A percentile compares a stretch with the other conserved stretches of the same genome.
phyloP scores from a whole-genome alignment of 768 basidiomycete genomes.

The Trametes villosa region DNA sequence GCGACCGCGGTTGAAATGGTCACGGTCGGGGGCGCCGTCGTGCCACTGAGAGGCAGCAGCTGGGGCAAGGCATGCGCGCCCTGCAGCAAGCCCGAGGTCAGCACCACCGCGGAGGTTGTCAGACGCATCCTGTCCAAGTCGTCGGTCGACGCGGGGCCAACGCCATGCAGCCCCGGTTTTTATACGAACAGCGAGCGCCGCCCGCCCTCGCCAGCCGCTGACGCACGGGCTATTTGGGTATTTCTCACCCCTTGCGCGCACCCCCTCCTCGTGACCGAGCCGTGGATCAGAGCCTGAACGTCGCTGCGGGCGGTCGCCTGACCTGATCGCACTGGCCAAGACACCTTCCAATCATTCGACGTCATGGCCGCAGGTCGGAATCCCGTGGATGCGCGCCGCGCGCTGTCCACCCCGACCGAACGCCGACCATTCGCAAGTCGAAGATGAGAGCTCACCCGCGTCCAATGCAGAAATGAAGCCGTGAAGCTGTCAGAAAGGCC shows the following conservation, averaged over 20 bases:
- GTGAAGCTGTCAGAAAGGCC: neutral
- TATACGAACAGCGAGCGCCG: conserved; percentile 1
- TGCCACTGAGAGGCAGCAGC: conserved; percentile 12
- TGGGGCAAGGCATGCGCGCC: conserved; percentile 21
- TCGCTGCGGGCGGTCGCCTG: conserved; percentile 12
- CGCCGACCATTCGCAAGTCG: neutral
- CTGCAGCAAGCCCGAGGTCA: conserved; percentile 7
- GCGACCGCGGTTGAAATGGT: conserved; percentile 66
- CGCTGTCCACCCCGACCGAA: neutral
- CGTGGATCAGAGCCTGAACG: neutral
- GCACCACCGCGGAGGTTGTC: neutral
- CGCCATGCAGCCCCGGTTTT: conserved; percentile 1
- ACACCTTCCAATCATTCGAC: neutral
- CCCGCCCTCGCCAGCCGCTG: neutral
- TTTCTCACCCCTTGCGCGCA: conserved; percentile 9
- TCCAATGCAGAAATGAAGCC: too few relatives aligned
- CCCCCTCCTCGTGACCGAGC: neutral
- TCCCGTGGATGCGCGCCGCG: neutral
- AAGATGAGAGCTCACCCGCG: too few relatives aligned
- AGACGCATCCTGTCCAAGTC: conserved; percentile 7
- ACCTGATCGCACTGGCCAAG: conserved; percentile 9
- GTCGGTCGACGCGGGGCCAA: conserved; percentile 6
- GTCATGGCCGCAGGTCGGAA: neutral
- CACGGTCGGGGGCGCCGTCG: conserved; percentile 36
- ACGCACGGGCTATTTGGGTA: conserved; percentile 8